Evolutionary conservation across 164 flowering plant genomes (phyloP).

Genomic region (Magnolia kwangsiensis): DNA sequence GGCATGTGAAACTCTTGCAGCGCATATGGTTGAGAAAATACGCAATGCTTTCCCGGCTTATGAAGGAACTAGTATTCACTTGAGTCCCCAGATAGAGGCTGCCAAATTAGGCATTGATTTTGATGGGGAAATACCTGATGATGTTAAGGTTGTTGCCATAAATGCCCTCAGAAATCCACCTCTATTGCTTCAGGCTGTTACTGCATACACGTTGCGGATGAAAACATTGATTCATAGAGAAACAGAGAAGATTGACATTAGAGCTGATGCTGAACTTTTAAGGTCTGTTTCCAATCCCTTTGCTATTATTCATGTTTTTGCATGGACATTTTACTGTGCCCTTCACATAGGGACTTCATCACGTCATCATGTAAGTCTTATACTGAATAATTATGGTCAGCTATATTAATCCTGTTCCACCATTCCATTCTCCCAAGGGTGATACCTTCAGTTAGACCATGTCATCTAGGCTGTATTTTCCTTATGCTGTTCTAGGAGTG

Average conservation of each 20-base stretch:
- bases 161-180: slow-evolving; percentile 71
- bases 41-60: slow-evolving; percentile 79
- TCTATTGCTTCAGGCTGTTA: slow-evolving; percentile 77
- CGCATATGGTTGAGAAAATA: slow-evolving; percentile 61
- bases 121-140: slow-evolving; percentile 85
- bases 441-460: too few species aligned
- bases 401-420: too few species aligned
- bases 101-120: slow-evolving; percentile 75
- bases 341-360: too few species aligned
- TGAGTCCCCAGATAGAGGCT: slow-evolving; percentile 70
- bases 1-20: slow-evolving; percentile 84
- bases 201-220: slow-evolving; percentile 66
- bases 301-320: background rate
- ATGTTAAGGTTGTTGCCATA: slow-evolving; percentile 53
- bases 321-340: background rate
- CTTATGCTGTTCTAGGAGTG: too few species aligned
- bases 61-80: slow-evolving; percentile 80
- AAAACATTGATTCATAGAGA: slow-evolving; percentile 68
- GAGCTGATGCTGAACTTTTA: slow-evolving; percentile 92
- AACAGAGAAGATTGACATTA: slow-evolving; percentile 82
- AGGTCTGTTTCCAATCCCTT: slow-evolving; percentile 42
- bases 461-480: too few species aligned
- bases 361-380: too few species aligned
- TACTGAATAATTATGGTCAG: too few species aligned
- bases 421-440: too few species aligned